A percentile compares a stretch with the other conserved stretches of the same genome.
Conservation (phyloP, 345 rosid genomes). For the Passiflora organensis region DNA sequence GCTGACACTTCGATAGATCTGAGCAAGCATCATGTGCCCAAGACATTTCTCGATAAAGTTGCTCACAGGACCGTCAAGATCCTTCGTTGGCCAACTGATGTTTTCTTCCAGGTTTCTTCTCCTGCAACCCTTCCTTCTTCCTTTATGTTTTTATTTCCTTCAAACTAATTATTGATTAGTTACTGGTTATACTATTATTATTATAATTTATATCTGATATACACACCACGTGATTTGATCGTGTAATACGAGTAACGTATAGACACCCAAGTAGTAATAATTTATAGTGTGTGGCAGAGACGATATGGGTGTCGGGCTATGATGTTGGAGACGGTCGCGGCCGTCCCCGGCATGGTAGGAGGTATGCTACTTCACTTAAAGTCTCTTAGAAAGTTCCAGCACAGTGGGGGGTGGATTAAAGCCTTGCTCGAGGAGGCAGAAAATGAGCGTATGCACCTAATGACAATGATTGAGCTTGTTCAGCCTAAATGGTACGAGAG, state of each 20-base stretch:
- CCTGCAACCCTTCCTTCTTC: too few relatives aligned
- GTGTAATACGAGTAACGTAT: not conserved
- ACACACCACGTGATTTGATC: too few relatives aligned
- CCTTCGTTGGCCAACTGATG: slow-evolving; percentile 65
- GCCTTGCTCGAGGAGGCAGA: slow-evolving; percentile 86
- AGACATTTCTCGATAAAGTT: slow-evolving; percentile 48
- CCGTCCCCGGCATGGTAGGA: slow-evolving; percentile 85
- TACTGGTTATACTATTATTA: not conserved
- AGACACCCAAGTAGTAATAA: not conserved
- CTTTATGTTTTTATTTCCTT: not conserved
- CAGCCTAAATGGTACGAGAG: slow-evolving; percentile 80
- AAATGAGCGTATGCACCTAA: slow-evolving; percentile 85
- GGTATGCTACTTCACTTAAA: slow-evolving; percentile 78
- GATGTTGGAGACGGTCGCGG: slow-evolving; percentile 90
- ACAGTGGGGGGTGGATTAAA: slow-evolving; percentile 84
- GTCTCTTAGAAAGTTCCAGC: slow-evolving; percentile 68
- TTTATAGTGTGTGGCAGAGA: slow-evolving; percentile 33
- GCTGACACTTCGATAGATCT: slow-evolving; percentile 60
- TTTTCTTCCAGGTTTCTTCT: slow-evolving; percentile 56
- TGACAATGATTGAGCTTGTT: slow-evolving; percentile 90
- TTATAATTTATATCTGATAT: not conserved
- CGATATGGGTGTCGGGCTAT: slow-evolving; percentile 81
- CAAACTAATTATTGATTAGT: not conserved
- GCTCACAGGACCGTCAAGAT: slow-evolving; percentile 62
- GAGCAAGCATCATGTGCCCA: slow-evolving; percentile 63